Conservation (phyloP, 805 yeast species). For the Torulaspora microellipsoides region DNA sequence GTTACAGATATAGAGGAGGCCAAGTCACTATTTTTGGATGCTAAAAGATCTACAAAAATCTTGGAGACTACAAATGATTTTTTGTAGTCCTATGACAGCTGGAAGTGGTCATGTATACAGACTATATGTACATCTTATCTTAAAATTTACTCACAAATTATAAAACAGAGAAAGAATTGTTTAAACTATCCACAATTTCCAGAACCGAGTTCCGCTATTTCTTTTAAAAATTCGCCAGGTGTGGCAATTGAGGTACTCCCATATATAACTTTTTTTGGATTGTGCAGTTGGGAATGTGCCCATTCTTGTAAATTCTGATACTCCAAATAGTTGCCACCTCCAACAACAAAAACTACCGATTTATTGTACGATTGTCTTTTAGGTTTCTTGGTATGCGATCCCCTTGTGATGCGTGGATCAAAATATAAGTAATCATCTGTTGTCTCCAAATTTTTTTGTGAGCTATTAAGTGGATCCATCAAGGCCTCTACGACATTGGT, state of each 20-base stretch:
- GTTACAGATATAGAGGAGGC: slow-evolving; percentile 79
- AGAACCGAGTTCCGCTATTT: slow-evolving; percentile 52
- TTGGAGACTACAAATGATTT: slow-evolving; percentile 40
- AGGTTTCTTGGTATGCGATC: slow-evolving; percentile 86
- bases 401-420: slow-evolving; percentile 83
- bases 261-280: slow-evolving; percentile 61
- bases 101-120: background rate
- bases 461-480: slow-evolving; percentile 72
- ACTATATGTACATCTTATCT: background rate
- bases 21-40: slow-evolving; percentile 76
- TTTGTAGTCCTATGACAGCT: slow-evolving; percentile 23
- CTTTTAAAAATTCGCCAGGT: slow-evolving; percentile 64
- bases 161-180: background rate
- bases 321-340: slow-evolving; percentile 94
- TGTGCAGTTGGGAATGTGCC: slow-evolving; percentile 45
- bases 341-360: slow-evolving; percentile 86
- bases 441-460: slow-evolving; percentile 56
- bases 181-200: background rate
- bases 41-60: slow-evolving; percentile 71
- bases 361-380: slow-evolving; percentile 76
- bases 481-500: slow-evolving; percentile 89
- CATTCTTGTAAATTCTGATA: slow-evolving; percentile 93
- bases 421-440: slow-evolving; percentile 88
- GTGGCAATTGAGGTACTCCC: slow-evolving; percentile 80
- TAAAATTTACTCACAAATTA: background rate